These are phyloP conservation scores for Plenodomus tracheiphilus DNA, from an alignment of 2,329 filamentous ascomycete species.

Conservation along the genomic window DNA sequence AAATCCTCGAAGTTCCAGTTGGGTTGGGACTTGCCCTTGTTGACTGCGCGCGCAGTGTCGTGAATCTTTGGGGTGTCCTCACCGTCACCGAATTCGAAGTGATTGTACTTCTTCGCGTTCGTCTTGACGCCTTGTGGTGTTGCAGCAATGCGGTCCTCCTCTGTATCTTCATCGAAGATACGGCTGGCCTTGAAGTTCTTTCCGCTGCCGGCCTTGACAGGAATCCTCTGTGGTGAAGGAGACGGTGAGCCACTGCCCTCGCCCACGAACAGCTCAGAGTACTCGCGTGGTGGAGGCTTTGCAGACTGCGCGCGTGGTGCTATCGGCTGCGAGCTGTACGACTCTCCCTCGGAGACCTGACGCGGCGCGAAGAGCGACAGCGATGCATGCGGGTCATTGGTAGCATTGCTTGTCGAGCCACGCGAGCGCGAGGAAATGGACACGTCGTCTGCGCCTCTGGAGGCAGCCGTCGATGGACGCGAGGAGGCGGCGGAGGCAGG, in stretches of 20 bases:
- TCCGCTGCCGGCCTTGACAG: slow-evolving; percentile 51
- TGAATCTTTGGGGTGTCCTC: slow-evolving; percentile 43
- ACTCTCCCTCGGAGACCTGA: slow-evolving; percentile 60
- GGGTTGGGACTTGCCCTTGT: slow-evolving; percentile 63
- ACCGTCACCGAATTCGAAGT: slow-evolving; percentile 74
- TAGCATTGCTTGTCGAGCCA: slow-evolving; percentile 42
- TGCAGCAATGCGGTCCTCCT: slow-evolving; percentile 41
- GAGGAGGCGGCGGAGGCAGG: slow-evolving; percentile 34
- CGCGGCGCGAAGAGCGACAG: slow-evolving; percentile 75
- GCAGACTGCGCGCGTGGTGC: slow-evolving; percentile 65
- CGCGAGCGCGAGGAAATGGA: slow-evolving; percentile 46
- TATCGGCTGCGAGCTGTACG: slow-evolving; percentile 55
- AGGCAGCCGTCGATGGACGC: slow-evolving; percentile 39
- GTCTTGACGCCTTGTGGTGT: slow-evolving; percentile 58
- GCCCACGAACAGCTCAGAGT: slow-evolving; percentile 69
- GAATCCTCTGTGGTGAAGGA: slow-evolving; percentile 49
- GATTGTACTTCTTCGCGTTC: slow-evolving; percentile 77
- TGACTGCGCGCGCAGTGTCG: slow-evolving; percentile 27
- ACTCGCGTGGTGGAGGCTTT: slow-evolving; percentile 70
- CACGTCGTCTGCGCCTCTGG: slow-evolving; percentile 36
- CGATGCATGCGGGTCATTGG: slow-evolving; percentile 61
- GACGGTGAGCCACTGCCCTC: slow-evolving; percentile 49
- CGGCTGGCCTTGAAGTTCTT: slow-evolving; percentile 58
- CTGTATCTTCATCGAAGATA: slow-evolving; percentile 61
- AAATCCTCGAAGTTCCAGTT: slow-evolving; percentile 93